Percentiles rank a stretch among this genome's conserved stretches.
These are phyloP conservation scores for Filosporella fistucella DNA, from an alignment of 495 filamentous ascomycete species.

Conservation along the genomic window DNA sequence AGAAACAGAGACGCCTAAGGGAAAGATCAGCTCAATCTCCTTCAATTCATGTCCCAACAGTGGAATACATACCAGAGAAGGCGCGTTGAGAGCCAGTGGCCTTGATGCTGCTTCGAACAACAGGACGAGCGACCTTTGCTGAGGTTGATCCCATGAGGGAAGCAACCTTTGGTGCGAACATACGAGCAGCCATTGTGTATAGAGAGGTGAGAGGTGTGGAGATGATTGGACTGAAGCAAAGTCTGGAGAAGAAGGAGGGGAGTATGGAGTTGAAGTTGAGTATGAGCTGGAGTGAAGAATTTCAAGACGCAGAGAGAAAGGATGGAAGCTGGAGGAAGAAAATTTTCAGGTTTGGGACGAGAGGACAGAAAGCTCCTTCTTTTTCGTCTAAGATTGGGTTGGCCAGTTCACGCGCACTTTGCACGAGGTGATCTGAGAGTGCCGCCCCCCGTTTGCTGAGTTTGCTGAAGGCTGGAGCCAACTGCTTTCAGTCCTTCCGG, in stretches of 20 bases:
- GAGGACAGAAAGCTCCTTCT: constrained; percentile 19
- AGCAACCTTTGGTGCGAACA: constrained; percentile 61
- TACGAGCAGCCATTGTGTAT: constrained; percentile 71
- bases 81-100: constrained; percentile 60
- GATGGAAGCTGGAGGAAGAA: constrained; percentile 24
- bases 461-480: too few relatives aligned
- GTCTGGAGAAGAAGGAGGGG: constrained; percentile 27
- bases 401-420: neutral
- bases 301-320: constrained; percentile 15
- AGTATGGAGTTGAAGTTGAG: constrained; percentile 23
- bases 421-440: constrained; percentile 15
- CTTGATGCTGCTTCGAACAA: constrained; percentile 51
- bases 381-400: constrained; percentile 11
- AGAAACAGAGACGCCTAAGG: constrained; percentile 29
- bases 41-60: neutral
- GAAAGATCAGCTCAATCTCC: neutral
- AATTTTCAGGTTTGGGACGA: constrained; percentile 24
- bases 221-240: constrained; percentile 28
- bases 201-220: constrained; percentile 34
- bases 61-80: constrained; percentile 48
- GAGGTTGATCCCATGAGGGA: constrained; percentile 64
- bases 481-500: neutral
- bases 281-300: neutral
- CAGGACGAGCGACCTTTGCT: constrained; percentile 65
- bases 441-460: neutral